These are phyloP conservation scores for Phytopythium chamaehyphon DNA, from an alignment of 352 stramenopile genomes.

Conservation along the genomic window DNA sequence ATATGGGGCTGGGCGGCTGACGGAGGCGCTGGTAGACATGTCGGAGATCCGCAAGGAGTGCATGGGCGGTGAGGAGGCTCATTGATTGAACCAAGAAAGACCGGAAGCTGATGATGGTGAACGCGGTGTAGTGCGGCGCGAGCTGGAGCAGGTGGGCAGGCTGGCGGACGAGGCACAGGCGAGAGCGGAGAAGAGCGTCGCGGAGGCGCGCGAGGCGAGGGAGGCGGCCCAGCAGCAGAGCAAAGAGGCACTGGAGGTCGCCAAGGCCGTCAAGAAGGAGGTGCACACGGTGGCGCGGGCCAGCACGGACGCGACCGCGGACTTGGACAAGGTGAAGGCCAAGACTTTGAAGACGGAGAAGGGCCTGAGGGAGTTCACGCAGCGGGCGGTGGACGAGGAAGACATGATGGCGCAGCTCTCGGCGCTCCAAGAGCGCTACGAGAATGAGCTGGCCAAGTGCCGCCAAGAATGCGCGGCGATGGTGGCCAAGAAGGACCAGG, in stretches of 20 bases:
- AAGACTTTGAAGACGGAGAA: conserved; percentile 14
- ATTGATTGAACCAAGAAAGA: not conserved
- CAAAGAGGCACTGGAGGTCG: conserved; percentile 4
- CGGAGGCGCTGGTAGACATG: conserved; percentile 12
- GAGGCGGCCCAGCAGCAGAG: conserved; percentile 8
- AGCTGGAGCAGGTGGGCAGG: conserved; percentile 40
- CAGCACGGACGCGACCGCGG: not conserved
- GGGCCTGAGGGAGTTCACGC: conserved; percentile 11
- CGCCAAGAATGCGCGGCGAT: conserved; percentile 18
- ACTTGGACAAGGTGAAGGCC: conserved; percentile 6
- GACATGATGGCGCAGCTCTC: conserved; percentile 48
- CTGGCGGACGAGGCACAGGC: conserved; percentile 25
- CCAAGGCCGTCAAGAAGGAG: conserved; percentile 21
- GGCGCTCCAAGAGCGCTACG: conserved; percentile 45
- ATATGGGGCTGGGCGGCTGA: not conserved
- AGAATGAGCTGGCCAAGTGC: conserved; percentile 27
- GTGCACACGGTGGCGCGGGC: conserved; percentile 3
- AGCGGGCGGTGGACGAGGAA: conserved; percentile 46
- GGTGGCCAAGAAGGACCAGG: conserved; percentile 20
- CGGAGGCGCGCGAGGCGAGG: conserved; percentile 12
- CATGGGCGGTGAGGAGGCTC: conserved; percentile 2
- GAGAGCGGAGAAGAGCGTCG: conserved; percentile 21
- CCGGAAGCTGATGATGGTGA: not conserved
- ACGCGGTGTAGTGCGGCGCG: conserved; percentile 22
- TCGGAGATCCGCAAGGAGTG: conserved; percentile 25